phyloP scores from a whole-genome alignment of 352 stramenopile genomes.

The Pilasporangium apinafurcum region DNA sequence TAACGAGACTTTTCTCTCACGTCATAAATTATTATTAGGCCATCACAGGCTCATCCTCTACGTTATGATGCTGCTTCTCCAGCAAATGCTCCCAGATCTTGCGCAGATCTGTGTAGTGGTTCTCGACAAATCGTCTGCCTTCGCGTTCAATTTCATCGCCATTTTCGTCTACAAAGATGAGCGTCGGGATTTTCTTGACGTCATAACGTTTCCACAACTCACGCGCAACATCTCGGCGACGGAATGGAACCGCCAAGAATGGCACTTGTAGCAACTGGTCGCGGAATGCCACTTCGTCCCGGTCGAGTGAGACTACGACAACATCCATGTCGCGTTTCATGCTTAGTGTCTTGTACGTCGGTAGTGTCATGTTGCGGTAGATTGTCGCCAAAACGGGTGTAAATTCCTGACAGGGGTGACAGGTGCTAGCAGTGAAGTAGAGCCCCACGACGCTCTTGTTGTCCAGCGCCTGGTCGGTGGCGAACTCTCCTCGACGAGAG shows the following conservation, averaged over 20 bases:
- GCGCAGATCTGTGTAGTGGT: slow-evolving; percentile 51
- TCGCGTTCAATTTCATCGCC: slow-evolving; percentile 57
- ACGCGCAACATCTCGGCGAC: slow-evolving; percentile 38
- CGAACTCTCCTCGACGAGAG: slow-evolving; percentile 41
- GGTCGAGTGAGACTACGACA: slow-evolving; percentile 57
- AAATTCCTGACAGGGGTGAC: slow-evolving; percentile 51
- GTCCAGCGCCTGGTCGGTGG: slow-evolving; percentile 40
- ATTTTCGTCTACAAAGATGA: slow-evolving; percentile 61
- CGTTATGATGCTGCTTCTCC: slow-evolving; percentile 1
- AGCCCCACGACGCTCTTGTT: slow-evolving; percentile 48
- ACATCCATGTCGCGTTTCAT: slow-evolving; percentile 60
- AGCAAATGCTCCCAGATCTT: slow-evolving; percentile 61
- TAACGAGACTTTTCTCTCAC: too few species aligned
- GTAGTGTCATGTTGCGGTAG: slow-evolving; percentile 61
- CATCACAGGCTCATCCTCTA: too few species aligned
- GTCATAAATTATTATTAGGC: too few species aligned
- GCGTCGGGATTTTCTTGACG: slow-evolving; percentile 59
- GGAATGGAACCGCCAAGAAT: slow-evolving; percentile 51
- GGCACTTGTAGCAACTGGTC: slow-evolving; percentile 52
- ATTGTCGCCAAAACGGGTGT: slow-evolving; percentile 55
- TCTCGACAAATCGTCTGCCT: slow-evolving; percentile 51
- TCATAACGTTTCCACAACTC: slow-evolving; percentile 64
- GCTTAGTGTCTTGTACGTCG: slow-evolving; percentile 36
- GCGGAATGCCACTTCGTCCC: slow-evolving; percentile 41
- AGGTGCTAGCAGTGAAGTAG: slow-evolving; percentile 64